These are phyloP conservation scores for Tympanopsis confertula DNA, from an alignment of 2,329 filamentous ascomycete genomes.

Conservation along the genomic window DNA sequence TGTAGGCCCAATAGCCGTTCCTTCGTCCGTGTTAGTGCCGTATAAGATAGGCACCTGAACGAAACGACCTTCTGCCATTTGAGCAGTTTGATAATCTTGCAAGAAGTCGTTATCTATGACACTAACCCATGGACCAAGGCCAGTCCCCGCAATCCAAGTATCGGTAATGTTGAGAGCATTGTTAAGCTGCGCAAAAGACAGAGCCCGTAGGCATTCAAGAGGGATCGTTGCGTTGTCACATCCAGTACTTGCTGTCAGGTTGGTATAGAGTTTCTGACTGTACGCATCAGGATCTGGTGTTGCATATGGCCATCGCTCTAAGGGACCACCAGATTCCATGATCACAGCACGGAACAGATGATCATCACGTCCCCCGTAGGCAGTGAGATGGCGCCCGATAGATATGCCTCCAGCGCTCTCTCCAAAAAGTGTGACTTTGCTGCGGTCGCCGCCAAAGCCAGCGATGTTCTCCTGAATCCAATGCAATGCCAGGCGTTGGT, in stretches of 20 bases:
- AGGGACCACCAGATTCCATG: conserved; percentile 34
- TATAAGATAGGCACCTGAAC: conserved; percentile 19
- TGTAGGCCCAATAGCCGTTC: conserved; percentile 7
- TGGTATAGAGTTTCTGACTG: conserved; percentile 2
- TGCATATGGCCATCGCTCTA: conserved; percentile 2
- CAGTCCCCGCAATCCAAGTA: conserved; percentile 2
- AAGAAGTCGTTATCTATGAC: conserved; percentile 23
- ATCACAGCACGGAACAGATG: conserved; percentile 40
- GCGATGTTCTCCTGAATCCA: conserved; percentile 43
- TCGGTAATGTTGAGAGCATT: conserved; percentile 13
- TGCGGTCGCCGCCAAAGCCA: conserved; percentile 34
- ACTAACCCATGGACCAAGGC: conserved; percentile 9
- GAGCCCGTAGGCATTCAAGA: conserved; percentile 13
- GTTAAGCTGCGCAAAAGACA: conserved; percentile 17
- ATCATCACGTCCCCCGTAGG: conserved; percentile 43
- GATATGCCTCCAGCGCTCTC: conserved; percentile 28
- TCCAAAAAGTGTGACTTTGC: conserved; percentile 34
- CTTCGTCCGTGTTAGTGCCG: conserved; percentile 21
- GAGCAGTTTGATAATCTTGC: conserved; percentile 14
- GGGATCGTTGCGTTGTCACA: conserved; percentile 3
- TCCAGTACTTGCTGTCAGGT: conserved; percentile 4
- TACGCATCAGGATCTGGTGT: neutral
- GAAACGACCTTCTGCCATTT: conserved; percentile 18
- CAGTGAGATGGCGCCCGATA: conserved; percentile 32
- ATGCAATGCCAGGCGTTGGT: conserved; percentile 33